phyloP scores from a whole-genome alignment of 106 monocot genomes.

The Allium cepa region DNA sequence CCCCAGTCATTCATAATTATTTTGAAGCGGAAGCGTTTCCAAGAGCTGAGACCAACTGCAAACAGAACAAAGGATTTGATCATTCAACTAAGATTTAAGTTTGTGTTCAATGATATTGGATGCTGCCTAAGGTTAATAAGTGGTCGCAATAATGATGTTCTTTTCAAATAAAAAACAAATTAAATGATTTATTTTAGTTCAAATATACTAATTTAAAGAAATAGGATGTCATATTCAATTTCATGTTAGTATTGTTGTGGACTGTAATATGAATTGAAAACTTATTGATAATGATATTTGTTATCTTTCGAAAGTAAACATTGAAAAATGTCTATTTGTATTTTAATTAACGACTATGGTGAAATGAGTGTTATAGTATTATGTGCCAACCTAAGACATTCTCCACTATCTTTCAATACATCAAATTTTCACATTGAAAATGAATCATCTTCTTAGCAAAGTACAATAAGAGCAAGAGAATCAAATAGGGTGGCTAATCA shows the following conservation, averaged over 20 bases:
- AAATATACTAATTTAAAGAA: no score
- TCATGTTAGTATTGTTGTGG: no score
- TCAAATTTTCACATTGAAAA: background rate
- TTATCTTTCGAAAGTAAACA: no score
- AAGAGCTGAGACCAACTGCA: constrained; percentile 91
- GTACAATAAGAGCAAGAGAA: background rate
- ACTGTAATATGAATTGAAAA: no score
- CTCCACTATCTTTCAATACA: constrained; percentile 5
- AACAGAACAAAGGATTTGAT: constrained; percentile 2
- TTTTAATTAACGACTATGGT: constrained; percentile 2
- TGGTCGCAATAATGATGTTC: background rate
- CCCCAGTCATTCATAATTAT: no score
- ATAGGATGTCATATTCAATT: no score
- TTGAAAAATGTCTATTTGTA: background rate
- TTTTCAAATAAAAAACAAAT: background rate
- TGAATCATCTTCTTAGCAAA: background rate
- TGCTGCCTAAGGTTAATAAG: background rate
- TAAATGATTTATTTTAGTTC: background rate
- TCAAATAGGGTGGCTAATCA: constrained; percentile 7
- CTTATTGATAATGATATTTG: no score
- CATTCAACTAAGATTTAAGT: background rate
- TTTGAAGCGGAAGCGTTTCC: constrained; percentile 89
- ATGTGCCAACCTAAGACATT: constrained; percentile 10
- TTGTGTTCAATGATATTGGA: background rate
- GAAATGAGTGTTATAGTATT: background rate